phyloP scores from a whole-genome alignment of 169 alveolate genomes.

The Plasmodium fragile region DNA sequence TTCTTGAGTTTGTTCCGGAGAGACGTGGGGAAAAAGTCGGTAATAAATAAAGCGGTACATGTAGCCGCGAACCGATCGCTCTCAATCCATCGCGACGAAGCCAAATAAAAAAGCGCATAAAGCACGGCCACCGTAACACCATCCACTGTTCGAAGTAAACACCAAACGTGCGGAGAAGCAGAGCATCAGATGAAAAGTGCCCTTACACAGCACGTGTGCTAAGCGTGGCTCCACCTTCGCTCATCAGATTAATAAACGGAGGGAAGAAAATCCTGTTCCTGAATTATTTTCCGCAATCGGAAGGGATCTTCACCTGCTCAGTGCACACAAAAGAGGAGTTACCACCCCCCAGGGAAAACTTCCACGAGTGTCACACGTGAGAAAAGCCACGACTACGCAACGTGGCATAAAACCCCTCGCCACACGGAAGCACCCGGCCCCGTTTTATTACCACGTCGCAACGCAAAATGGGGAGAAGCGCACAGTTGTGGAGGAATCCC shows the following conservation, averaged over 20 bases:
- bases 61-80: not conserved
- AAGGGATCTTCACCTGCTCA: not conserved
- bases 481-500: not conserved
- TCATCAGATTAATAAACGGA: not conserved
- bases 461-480: not conserved
- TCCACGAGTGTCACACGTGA: not conserved
- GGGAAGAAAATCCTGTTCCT: not conserved
- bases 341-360: not conserved
- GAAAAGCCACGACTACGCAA: not conserved
- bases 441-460: not conserved
- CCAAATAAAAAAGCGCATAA: not conserved
- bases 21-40: not conserved
- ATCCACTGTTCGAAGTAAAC: not conserved
- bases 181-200: not conserved
- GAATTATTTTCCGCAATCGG: not conserved
- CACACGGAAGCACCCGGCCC: not conserved
- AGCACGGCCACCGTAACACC: not conserved
- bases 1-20: not conserved
- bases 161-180: not conserved
- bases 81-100: not conserved
- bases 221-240: not conserved
- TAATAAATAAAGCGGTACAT: not conserved
- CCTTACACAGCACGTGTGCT: not conserved
- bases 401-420: not conserved
- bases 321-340: not conserved